Evolutionary conservation across 768 basidiomycete species (phyloP).

Genomic region (Psilocybe sp.): DNA sequence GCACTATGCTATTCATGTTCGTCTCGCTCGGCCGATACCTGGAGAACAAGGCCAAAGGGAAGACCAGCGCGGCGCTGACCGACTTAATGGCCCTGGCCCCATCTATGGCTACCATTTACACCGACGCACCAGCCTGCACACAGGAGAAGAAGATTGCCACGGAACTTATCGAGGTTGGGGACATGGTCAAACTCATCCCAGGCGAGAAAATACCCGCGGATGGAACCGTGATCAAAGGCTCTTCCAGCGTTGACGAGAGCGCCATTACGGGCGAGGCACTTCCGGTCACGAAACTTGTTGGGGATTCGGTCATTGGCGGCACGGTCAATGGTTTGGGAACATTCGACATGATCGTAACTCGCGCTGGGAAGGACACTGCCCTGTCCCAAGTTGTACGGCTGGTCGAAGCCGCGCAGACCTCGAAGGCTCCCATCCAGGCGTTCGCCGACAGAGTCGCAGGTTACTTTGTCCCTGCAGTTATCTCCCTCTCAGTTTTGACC

Average conservation of each 20-base stretch:
- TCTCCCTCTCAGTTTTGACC: constrained; percentile 76
- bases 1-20: constrained; percentile 97
- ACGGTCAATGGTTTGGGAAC: constrained; percentile 97
- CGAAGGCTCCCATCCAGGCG: constrained; percentile 96
- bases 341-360: constrained; percentile 93
- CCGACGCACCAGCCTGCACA: constrained; percentile 74
- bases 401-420: constrained; percentile 97
- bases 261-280: constrained; percentile 95
- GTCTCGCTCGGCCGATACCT: constrained; percentile 93
- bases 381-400: constrained; percentile 94
- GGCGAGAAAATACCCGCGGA: constrained; percentile 97
- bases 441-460: constrained; percentile 95
- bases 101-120: constrained; percentile 94
- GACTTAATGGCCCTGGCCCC: constrained; percentile 96
- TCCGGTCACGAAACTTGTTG: constrained; percentile 79
- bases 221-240: constrained; percentile 83
- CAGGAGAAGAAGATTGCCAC: constrained; percentile 90
- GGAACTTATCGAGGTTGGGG: constrained; percentile 92
- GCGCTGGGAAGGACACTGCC: constrained; percentile 95
- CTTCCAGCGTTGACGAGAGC: constrained; percentile 91
- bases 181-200: constrained; percentile 89
- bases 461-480: constrained; percentile 91
- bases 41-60: constrained; percentile 96
- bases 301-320: constrained; percentile 90
- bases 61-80: constrained; percentile 93